Base-by-base conservation (phyloP, 257 asterid species). In the Ligustrum vulgare region DNA sequence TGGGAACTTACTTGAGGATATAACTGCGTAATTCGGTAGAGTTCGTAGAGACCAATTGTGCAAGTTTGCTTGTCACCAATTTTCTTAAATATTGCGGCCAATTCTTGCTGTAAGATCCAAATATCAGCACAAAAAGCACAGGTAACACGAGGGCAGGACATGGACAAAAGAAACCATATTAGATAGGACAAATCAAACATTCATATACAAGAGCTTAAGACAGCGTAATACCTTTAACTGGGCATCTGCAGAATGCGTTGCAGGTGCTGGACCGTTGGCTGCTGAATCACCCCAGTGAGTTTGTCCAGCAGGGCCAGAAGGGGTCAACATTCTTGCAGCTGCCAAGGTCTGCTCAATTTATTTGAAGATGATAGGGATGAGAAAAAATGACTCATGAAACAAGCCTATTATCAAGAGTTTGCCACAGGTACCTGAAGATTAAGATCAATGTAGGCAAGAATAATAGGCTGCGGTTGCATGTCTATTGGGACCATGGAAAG, bases 281-380 rank as follows among this genome's bases (percentile, higher is more conserved):
- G 89, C 80, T 31, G 99, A 89, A 78, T 95, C 98, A 77, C 82
- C 93, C 98, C 98, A 93, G 77, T 95, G 97, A 67, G 96, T 95
- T 90, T 95, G 98, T 75, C 97, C 97, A 76, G 72, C 91, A 62
- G 99, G 90, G 65, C 91, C 97, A 64, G 98, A 82, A 56, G 99
- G 99, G 23, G 99, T 91, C 85, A 95, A 81, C 98, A 95, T 93
- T 88, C 99, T 91, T n/a, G 99, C 97, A 72, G 99, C 99, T 41
- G 99, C 99, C 90, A 95, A 84, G 34, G 97, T 95, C 99, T 95
- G 88, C 77, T 54, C 86, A 81, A 78, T 71, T 70, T 80, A 39
- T 63, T 71, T 33, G 2, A 36, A 72, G 34, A 64, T 22, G 28
- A 74, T 18, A 6, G 2, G 72, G 67, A 71, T 73, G 32, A 62